These are phyloP conservation scores for Cordyceps tenuipes DNA, from an alignment of 2,329 filamentous ascomycete genomes.

Conservation along the genomic window DNA sequence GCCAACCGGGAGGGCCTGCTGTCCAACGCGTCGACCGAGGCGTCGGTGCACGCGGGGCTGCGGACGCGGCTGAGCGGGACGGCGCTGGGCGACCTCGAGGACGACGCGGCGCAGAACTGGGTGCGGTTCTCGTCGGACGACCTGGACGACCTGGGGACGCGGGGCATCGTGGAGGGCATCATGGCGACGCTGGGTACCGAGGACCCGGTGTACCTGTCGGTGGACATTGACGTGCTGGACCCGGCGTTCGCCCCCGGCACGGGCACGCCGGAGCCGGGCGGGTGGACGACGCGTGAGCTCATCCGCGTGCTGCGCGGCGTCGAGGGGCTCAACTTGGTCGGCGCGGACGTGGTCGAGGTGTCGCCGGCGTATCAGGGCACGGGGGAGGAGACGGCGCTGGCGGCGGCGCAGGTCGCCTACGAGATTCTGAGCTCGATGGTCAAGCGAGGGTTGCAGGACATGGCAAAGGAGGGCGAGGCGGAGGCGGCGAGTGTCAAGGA, in stretches of 20 bases:
- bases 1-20: slow-evolving; percentile 75
- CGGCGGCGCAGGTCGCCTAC: slow-evolving; percentile 70
- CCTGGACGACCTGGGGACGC: slow-evolving; percentile 71
- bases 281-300: slow-evolving; percentile 84
- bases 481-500: slow-evolving; percentile 22
- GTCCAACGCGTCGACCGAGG: slow-evolving; percentile 51
- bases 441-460: slow-evolving; percentile 38
- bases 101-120: slow-evolving; percentile 66
- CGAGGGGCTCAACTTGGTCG: slow-evolving; percentile 76
- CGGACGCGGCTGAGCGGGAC: slow-evolving; percentile 63
- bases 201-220: slow-evolving; percentile 70
- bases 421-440: slow-evolving; percentile 72
- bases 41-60: slow-evolving; percentile 72
- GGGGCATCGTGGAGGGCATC: slow-evolving; percentile 63
- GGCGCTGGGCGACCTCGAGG: slow-evolving; percentile 57
- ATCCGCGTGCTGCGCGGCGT: slow-evolving; percentile 76
- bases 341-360: slow-evolving; percentile 85
- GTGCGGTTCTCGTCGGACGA: slow-evolving; percentile 69
- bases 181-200: slow-evolving; percentile 64
- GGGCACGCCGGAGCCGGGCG: slow-evolving; percentile 82
- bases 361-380: slow-evolving; percentile 70
- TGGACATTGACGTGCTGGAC: slow-evolving; percentile 80
- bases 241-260: slow-evolving; percentile 62
- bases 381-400: slow-evolving; percentile 68
- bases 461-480: slow-evolving; percentile 26